phyloP scores from a whole-genome alignment of 2,329 filamentous ascomycete species.

The Drechslera avenae region DNA sequence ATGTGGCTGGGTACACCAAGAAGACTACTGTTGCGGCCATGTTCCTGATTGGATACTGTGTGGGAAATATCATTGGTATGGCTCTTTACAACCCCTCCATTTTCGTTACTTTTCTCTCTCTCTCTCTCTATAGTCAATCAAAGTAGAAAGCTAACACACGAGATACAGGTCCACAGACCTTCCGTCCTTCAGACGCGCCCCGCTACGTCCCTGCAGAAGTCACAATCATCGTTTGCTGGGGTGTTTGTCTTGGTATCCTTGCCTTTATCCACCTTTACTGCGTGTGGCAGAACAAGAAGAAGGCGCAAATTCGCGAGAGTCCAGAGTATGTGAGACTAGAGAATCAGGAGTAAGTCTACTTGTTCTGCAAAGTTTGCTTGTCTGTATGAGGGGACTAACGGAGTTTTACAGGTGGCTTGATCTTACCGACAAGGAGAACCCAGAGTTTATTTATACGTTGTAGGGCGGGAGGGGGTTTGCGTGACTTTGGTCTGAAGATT shows the following conservation, averaged over 20 bases:
- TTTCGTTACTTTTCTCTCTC: slow-evolving; percentile 27
- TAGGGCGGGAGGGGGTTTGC: slow-evolving; percentile 31
- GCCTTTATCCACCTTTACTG: slow-evolving; percentile 69
- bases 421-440: slow-evolving; percentile 69
- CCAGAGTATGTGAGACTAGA: slow-evolving; percentile 65
- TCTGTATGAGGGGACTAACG: neutral
- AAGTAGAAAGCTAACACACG: neutral
- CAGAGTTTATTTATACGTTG: slow-evolving; percentile 65
- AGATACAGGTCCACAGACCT: slow-evolving; percentile 50
- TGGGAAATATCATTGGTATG: slow-evolving; percentile 48
- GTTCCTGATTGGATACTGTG: slow-evolving; percentile 51
- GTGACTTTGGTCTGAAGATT: too few species aligned
- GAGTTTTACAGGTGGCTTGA: slow-evolving; percentile 56
- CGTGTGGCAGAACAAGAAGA: slow-evolving; percentile 62
- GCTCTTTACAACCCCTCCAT: neutral
- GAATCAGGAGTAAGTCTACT: slow-evolving; percentile 63
- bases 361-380: neutral
- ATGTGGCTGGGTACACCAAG: slow-evolving; percentile 64
- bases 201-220: slow-evolving; percentile 68
- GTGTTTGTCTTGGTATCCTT: slow-evolving; percentile 59
- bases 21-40: slow-evolving; percentile 64
- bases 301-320: slow-evolving; percentile 57
- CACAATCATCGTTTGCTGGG: slow-evolving; percentile 65
- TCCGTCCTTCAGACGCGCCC: slow-evolving; percentile 41
- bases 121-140: slow-evolving; percentile 28